Evolutionary conservation across 257 asterid genomes (phyloP).

Genomic region (Lavandula angustifolia): DNA sequence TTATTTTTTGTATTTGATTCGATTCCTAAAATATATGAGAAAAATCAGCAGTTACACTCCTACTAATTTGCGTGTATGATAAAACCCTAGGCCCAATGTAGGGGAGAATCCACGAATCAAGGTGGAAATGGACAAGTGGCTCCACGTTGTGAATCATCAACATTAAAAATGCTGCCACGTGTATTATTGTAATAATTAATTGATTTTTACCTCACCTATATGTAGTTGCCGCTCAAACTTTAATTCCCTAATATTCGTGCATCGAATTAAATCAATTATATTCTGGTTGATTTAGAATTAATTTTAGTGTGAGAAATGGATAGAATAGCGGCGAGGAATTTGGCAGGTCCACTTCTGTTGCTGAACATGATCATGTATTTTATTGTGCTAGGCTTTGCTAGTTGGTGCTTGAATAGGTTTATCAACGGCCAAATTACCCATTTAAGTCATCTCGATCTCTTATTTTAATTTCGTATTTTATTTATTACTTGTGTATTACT

Average conservation of each 20-base stretch:
- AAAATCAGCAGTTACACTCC: too few species aligned
- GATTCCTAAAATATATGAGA: too few species aligned
- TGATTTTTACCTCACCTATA: background rate
- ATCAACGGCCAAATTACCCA: constrained; percentile 77
- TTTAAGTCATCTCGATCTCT: constrained; percentile 47
- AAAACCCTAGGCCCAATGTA: background rate
- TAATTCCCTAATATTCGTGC: background rate
- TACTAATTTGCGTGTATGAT: too few species aligned
- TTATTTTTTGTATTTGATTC: too few species aligned
- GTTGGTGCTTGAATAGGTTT: constrained; percentile 74
- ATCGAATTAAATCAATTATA: too few species aligned
- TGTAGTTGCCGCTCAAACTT: background rate
- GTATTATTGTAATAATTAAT: background rate
- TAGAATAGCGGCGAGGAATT: constrained; percentile 54
- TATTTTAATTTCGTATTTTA: background rate
- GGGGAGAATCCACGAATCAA: background rate
- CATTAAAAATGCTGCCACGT: background rate
- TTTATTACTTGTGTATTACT: too few species aligned
- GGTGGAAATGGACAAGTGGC: constrained; percentile 18
- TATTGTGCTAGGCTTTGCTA: constrained; percentile 69
- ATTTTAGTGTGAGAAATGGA: constrained; percentile 46
- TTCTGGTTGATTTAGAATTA: too few species aligned
- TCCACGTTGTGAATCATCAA: background rate
- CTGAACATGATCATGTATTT: constrained; percentile 71
- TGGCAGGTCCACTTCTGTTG: constrained; percentile 80